Evolutionary conservation across 306 rosid species (phyloP).

Genomic region (Cicer pinnatifidum): DNA sequence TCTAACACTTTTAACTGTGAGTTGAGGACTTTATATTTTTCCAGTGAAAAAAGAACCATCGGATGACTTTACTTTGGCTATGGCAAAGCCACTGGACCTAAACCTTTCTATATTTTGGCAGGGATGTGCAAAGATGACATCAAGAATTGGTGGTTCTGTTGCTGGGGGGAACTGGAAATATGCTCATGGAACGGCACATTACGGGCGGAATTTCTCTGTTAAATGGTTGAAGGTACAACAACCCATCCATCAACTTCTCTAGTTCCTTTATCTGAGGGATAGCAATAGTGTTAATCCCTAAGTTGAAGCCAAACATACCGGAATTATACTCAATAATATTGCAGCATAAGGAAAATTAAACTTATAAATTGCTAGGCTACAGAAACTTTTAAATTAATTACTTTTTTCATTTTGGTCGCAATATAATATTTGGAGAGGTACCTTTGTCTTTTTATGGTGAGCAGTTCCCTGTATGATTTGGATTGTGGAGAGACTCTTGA

Average conservation of each 20-base stretch:
- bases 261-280: slow-evolving; percentile 28
- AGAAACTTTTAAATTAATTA: slow-evolving; percentile 10
- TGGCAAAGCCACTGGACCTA: slow-evolving; percentile 34
- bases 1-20: slow-evolving; percentile 19
- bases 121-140: slow-evolving; percentile 99
- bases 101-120: slow-evolving; percentile 48
- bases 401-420: not conserved
- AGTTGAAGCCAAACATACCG: not conserved
- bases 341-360: slow-evolving; percentile 36
- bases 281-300: not conserved
- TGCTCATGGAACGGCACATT: slow-evolving; percentile 99
- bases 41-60: slow-evolving; percentile 16
- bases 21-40: slow-evolving; percentile 20
- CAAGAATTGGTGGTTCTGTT: slow-evolving; percentile 97
- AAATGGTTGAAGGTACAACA: slow-evolving; percentile 88
- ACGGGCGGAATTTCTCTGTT: slow-evolving; percentile 90
- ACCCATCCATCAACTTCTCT: slow-evolving; percentile 34
- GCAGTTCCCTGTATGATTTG: slow-evolving; percentile 19
- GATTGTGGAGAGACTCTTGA: slow-evolving; percentile 16
- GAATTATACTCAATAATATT: slow-evolving; percentile 16
- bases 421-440: not conserved
- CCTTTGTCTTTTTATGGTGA: slow-evolving; percentile 35
- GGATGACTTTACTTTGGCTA: slow-evolving; percentile 14
- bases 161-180: slow-evolving; percentile 99
- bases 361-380: slow-evolving; percentile 1